Evolutionary conservation across 768 basidiomycete genomes (phyloP), one percentile per base, ranked within the genome.

Genomic region (Boletus subcaerulescens): DNA sequence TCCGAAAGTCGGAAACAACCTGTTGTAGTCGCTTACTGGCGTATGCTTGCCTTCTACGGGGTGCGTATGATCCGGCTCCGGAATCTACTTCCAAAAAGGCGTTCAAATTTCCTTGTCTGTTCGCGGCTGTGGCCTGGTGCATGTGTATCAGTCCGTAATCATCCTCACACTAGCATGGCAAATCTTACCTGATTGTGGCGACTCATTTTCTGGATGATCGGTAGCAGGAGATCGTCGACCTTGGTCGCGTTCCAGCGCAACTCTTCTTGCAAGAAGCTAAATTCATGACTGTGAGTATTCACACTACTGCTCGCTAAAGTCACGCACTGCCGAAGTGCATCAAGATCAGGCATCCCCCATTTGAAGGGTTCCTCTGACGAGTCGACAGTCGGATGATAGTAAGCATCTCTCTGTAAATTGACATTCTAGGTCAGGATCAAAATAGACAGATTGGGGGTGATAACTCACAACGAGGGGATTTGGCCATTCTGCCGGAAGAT

Each of bases 301-400:
- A 60, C 5, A 44, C 44, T 11, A 29, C 48, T 31, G 51, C 32
- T 39, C 4, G 24, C 20, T 50, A 46, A 60, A 59, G 44, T 53
- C 48, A 73, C 84, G 52, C 68, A 95, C 92, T 79, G 72, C 58
- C 94, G 84, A 50, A 99, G 80, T 3, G 87, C 94, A 65, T 97
- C 93, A 2, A 99, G 82, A 67, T 98, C 97, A n/a, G 95, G 93
- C 58, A 94, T 75, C 5, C 92, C 94, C 96, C 96, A 99, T 63
- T 93, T 91, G 70, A 99, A 98, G 0, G 90, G 86, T 58, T 98
- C 95, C 52, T 93, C 87, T 1, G 93, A 96, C 38, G 84, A 82
- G 66, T 98, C 94, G 8, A 96, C 89, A 0, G 86, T 82, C 0
- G 96, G 96, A 65, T 93, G 85, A 65, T 90, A 89, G 71, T 99